Percentiles rank a stretch among this genome's conserved stretches.
Evolutionary conservation across 2,329 filamentous ascomycete species (phyloP).

Genomic region (Coniochaeta pulveracea): DNA sequence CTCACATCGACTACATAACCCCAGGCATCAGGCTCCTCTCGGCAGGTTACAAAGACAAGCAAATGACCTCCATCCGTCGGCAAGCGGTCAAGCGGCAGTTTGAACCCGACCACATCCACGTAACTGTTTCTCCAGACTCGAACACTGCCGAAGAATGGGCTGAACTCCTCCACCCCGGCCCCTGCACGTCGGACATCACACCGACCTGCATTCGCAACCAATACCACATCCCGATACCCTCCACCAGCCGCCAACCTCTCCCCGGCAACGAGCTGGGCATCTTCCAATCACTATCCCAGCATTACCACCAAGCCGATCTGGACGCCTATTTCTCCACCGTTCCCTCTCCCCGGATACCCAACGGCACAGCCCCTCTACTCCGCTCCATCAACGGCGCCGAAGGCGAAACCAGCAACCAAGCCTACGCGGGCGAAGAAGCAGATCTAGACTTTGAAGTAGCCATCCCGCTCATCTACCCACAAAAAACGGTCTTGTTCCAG

Average conservation of each 20-base stretch:
- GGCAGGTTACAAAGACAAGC: background rate
- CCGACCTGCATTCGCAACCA: slow-evolving; percentile 7
- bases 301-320: slow-evolving; percentile 22
- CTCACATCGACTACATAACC: slow-evolving; percentile 10
- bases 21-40: slow-evolving; percentile 6
- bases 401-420: slow-evolving; percentile 7
- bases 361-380: slow-evolving; percentile 18
- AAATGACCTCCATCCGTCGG: background rate
- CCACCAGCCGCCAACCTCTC: slow-evolving; percentile 5
- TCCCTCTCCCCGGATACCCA: slow-evolving; percentile 14
- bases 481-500: slow-evolving; percentile 25
- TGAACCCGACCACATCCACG: slow-evolving; percentile 5
- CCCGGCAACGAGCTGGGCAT: slow-evolving; percentile 11
- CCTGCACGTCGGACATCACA: slow-evolving; percentile 6
- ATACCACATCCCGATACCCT: slow-evolving; percentile 12
- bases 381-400: slow-evolving; percentile 19
- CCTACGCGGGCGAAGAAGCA: slow-evolving; percentile 19
- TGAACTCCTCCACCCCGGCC: slow-evolving; percentile 1
- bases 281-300: slow-evolving; percentile 20
- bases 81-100: slow-evolving; percentile 1
- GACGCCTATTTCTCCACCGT: slow-evolving; percentile 15
- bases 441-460: slow-evolving; percentile 24
- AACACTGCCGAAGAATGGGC: background rate
- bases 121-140: no score
- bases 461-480: slow-evolving; percentile 27